These are phyloP conservation scores for Penicillium psychrosexuale DNA, from an alignment of 2,329 filamentous ascomycete genomes.

Conservation along the genomic window DNA sequence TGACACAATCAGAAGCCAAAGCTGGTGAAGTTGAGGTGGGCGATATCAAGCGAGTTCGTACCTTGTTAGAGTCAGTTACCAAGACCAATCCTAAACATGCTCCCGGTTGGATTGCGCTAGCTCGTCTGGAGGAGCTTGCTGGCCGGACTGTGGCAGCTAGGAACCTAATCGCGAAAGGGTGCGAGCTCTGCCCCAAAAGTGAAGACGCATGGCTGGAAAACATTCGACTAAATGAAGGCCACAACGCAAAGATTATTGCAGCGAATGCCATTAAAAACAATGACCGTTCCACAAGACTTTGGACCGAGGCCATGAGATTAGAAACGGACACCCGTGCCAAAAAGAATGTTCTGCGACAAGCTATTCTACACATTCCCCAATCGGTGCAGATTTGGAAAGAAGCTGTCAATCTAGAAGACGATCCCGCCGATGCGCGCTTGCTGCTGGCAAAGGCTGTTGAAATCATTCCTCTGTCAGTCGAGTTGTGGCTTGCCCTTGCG, in stretches of 20 bases:
- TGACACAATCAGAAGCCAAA: conserved; percentile 75
- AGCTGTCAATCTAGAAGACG: conserved; percentile 90
- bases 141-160: conserved; percentile 87
- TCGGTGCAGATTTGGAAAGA: conserved; percentile 98
- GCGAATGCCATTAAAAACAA: conserved; percentile 91
- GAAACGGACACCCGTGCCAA: conserved; percentile 79
- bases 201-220: conserved; percentile 97
- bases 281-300: conserved; percentile 79
- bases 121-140: conserved; percentile 85
- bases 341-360: conserved; percentile 88
- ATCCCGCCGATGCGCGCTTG: conserved; percentile 79
- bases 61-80: conserved; percentile 92
- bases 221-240: conserved; percentile 84
- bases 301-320: conserved; percentile 93
- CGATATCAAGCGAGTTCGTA: conserved; percentile 89
- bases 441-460: conserved; percentile 93
- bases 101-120: conserved; percentile 92
- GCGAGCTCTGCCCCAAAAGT: conserved; percentile 85
- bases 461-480: conserved; percentile 87
- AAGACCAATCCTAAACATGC: conserved; percentile 95
- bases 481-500: conserved; percentile 91
- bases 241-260: conserved; percentile 94
- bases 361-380: conserved; percentile 86
- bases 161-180: conserved; percentile 82
- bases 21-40: conserved; percentile 82